phyloP scores from a whole-genome alignment of 2,329 filamentous ascomycete species.

The Trichoderma lentiforme region DNA sequence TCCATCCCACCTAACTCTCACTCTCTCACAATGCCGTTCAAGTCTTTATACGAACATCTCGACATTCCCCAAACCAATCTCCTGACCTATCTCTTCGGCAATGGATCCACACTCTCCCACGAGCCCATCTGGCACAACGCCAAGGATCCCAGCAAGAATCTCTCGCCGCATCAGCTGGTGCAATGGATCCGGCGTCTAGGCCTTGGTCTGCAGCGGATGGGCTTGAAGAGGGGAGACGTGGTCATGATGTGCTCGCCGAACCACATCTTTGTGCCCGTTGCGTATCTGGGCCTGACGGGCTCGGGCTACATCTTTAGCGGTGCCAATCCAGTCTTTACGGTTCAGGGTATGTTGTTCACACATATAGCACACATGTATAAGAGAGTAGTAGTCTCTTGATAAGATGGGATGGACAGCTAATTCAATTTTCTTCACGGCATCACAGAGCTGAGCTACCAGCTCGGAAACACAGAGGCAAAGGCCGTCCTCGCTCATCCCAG shows the following conservation, averaged over 20 bases:
- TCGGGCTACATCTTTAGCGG: conserved; percentile 53
- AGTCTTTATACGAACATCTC: conserved; percentile 41
- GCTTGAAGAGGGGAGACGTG: conserved; percentile 46
- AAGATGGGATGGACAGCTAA: neutral
- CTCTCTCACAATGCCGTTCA: conserved; percentile 38
- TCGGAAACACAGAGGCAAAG: conserved; percentile 49
- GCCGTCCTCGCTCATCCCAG: conserved; percentile 47
- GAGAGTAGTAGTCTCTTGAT: neutral
- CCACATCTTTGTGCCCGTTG: conserved; percentile 53
- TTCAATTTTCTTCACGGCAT: neutral
- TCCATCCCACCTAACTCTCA: neutral
- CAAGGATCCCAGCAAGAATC: conserved; percentile 39
- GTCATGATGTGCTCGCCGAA: conserved; percentile 54
- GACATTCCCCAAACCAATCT: conserved; percentile 46
- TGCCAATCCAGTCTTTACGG: conserved; percentile 51
- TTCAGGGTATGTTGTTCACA: conserved; percentile 36
- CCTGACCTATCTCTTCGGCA: conserved; percentile 36
- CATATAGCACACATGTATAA: neutral
- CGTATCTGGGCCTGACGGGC: conserved; percentile 52
- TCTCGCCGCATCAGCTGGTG: conserved; percentile 47
- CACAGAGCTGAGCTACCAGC: conserved; percentile 49
- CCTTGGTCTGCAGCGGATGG: conserved; percentile 44
- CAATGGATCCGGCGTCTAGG: conserved; percentile 52
- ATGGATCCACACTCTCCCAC: conserved; percentile 33
- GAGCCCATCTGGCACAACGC: conserved; percentile 54